phyloP scores from a whole-genome alignment of 2,329 filamentous ascomycete species.

The Claviceps sp. region DNA sequence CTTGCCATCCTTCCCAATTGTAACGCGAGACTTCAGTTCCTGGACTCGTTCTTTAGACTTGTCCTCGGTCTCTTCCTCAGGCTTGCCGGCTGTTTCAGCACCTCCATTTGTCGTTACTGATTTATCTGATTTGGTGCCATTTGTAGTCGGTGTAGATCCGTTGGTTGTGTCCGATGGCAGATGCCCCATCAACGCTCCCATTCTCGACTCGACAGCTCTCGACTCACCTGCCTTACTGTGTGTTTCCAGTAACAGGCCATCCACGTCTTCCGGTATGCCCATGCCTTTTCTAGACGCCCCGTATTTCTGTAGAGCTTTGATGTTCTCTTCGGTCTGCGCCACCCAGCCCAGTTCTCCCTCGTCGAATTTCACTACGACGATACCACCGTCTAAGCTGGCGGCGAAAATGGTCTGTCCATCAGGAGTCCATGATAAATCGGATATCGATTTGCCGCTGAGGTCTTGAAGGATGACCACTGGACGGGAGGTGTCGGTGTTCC shows the following conservation, averaged over 20 bases:
- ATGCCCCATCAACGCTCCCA: constrained; percentile 98
- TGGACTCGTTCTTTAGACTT: constrained; percentile 41
- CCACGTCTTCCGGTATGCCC: constrained; percentile 84
- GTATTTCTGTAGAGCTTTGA: constrained; percentile 84
- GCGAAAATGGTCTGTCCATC: constrained; percentile 80
- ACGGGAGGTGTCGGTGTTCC: constrained; percentile 91
- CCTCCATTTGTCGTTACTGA: constrained; percentile 25
- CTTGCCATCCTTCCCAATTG: constrained; percentile 91
- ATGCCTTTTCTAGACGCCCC: constrained; percentile 77
- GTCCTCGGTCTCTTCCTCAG: constrained; percentile 34
- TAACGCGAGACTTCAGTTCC: constrained; percentile 76
- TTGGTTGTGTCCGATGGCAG: constrained; percentile 41
- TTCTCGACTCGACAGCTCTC: constrained; percentile 79
- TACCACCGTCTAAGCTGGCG: constrained; percentile 79
- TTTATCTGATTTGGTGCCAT: constrained; percentile 36
- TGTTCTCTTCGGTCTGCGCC: constrained; percentile 74
- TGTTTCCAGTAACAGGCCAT: constrained; percentile 76
- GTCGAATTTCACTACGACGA: constrained; percentile 70
- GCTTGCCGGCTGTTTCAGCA: constrained; percentile 17
- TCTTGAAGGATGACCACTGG: constrained; percentile 87
- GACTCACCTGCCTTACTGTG: constrained; percentile 85
- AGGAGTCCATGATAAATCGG: constrained; percentile 86
- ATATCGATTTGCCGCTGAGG: constrained; percentile 79
- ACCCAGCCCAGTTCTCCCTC: constrained; percentile 83
- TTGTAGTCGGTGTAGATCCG: constrained; percentile 31